phyloP scores from a whole-genome alignment of 208 protist genomes.

The Strigomonas culicis region DNA sequence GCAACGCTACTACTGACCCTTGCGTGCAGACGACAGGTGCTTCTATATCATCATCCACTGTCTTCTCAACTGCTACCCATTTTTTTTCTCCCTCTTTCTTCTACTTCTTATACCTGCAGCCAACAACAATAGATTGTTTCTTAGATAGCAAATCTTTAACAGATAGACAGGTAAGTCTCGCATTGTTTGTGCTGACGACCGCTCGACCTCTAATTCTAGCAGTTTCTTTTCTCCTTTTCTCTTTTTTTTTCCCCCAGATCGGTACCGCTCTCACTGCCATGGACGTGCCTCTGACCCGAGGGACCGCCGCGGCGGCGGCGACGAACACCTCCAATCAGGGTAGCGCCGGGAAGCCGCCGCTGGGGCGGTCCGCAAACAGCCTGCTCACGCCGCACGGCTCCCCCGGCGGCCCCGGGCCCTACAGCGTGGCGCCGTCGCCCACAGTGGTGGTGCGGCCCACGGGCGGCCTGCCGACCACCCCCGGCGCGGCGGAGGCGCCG shows the following conservation, averaged over 20 bases:
- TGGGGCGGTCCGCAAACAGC: neutral
- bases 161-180: no score
- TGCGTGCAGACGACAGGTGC: no score
- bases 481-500: neutral
- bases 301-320: neutral
- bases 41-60: no score
- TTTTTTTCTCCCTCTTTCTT: constrained; percentile 14
- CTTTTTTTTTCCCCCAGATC: neutral
- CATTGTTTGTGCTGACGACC: neutral
- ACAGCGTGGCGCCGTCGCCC: neutral
- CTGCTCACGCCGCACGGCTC: neutral
- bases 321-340: neutral
- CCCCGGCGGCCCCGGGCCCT: neutral
- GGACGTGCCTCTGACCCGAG: neutral
- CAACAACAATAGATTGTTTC: neutral
- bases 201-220: neutral
- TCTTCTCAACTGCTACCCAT: constrained; percentile 6
- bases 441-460: constrained; percentile 4
- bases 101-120: neutral
- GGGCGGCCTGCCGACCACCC: neutral
- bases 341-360: neutral
- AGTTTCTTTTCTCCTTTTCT: constrained; percentile 8
- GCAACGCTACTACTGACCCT: no score
- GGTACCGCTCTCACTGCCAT: neutral
- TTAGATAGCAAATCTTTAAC: no score